Evolutionary conservation across 805 yeast genomes (phyloP).

Genomic region (Scheffersomyces coipomensis): DNA sequence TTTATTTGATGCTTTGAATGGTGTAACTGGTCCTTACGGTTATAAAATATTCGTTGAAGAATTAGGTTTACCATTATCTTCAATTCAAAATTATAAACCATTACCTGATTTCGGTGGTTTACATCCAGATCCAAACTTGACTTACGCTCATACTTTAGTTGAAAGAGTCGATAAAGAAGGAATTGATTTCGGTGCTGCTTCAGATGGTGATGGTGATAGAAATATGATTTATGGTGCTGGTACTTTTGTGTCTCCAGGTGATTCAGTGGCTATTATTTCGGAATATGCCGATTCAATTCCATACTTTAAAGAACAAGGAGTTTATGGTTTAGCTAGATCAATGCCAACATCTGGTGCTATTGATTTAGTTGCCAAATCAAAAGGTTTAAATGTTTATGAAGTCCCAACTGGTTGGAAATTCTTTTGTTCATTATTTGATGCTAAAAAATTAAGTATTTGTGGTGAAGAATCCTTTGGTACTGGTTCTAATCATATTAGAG

Average conservation of each 20-base stretch:
- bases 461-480: slow-evolving; percentile 99
- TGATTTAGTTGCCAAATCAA: slow-evolving; percentile 81
- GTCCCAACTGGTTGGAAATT: slow-evolving; percentile 99
- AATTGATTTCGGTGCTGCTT: slow-evolving; percentile 95
- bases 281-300: slow-evolving; percentile 89
- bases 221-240: slow-evolving; percentile 97
- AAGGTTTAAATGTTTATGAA: slow-evolving; percentile 78
- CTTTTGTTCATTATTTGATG: slow-evolving; percentile 93
- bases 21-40: slow-evolving; percentile 98
- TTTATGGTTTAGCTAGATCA: slow-evolving; percentile 90
- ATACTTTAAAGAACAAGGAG: slow-evolving; percentile 83
- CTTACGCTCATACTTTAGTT: slow-evolving; percentile 88
- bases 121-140: slow-evolving; percentile 97
- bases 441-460: slow-evolving; percentile 89
- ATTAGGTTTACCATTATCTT: slow-evolving; percentile 67
- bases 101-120: slow-evolving; percentile 93
- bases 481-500: slow-evolving; percentile 95
- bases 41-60: slow-evolving; percentile 78
- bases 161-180: slow-evolving; percentile 76
- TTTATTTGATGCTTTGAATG: slow-evolving; percentile 87
- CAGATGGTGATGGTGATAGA: slow-evolving; percentile 99
- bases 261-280: slow-evolving; percentile 94
- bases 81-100: slow-evolving; percentile 79
- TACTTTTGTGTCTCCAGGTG: slow-evolving; percentile 97
- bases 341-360: slow-evolving; percentile 97